Percentiles rank a stretch among this genome's conserved stretches.
phyloP scores from a whole-genome alignment of 352 stramenopile genomes.

The Globisporangium cederbergense region DNA sequence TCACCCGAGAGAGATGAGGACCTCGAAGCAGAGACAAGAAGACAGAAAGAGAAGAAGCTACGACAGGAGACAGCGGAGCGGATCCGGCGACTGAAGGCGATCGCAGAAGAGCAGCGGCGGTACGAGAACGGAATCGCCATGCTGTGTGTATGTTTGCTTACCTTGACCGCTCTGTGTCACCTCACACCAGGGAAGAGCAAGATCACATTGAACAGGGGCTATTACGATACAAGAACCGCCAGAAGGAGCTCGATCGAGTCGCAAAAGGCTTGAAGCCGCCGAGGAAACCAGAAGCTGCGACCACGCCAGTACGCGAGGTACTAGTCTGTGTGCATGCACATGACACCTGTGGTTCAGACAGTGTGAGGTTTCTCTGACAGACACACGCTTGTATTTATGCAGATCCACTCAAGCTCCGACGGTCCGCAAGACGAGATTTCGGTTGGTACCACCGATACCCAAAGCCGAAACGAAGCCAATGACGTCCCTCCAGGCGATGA shows the following conservation, averaged over 20 bases:
- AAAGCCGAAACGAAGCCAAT: neutral
- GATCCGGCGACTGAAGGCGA: conserved; percentile 37
- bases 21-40: conserved; percentile 20
- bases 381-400: neutral
- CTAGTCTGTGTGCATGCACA: too few species aligned
- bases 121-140: conserved; percentile 12
- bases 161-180: neutral
- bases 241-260: conserved; percentile 54
- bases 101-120: conserved; percentile 45
- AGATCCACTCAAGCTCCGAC: neutral
- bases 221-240: conserved; percentile 49
- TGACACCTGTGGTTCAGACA: too few species aligned
- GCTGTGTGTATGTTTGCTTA: neutral
- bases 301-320: neutral
- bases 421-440: too few species aligned
- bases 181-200: conserved; percentile 33
- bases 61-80: conserved; percentile 45
- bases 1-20: conserved; percentile 21
- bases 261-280: conserved; percentile 38
- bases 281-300: neutral
- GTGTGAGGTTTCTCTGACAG: neutral
- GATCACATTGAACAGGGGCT: conserved; percentile 53
- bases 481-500: neutral
- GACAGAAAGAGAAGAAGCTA: conserved; percentile 36
- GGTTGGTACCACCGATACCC: neutral